Base-by-base conservation (phyloP, 106 monocot species). In the Dendrobium catenatum region DNA sequence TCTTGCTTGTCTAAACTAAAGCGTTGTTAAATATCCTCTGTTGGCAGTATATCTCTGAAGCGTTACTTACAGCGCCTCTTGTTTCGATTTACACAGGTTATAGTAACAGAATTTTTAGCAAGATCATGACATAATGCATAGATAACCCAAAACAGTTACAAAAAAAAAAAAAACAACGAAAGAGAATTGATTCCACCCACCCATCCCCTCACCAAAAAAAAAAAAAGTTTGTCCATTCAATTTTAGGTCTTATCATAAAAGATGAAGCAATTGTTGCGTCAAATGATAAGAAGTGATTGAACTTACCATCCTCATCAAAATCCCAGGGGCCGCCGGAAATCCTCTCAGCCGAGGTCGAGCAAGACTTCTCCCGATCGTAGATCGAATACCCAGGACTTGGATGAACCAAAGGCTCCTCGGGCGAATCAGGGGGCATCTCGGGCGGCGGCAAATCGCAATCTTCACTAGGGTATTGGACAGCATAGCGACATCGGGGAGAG, bases 401-500 rank as follows among this genome's bases (percentile, higher is more conserved):
- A 20, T 54, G 59, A 20, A 40, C 73, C 59, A 59, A 68, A 46
- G 72, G 47, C 66, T 13, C 37, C 46, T 76, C 49, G 13, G 15
- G n/a, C 24, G 76, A 51, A 51, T 13, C 51, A 15, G 51, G 48
- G 6, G 40, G 47, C 9, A n/a, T 46, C 46, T 0, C 18, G 10
- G 37, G 70, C 31, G 58, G 58, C 29, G 78, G 78, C 24, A 61
- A 61, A 9, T 55, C 55, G 58, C 18, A 16, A 33, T 7, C 26
- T 31, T 56, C 61, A 6, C 51, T 15, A 51, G 51, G 51, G 51
- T 51, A 51, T 51, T 51, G 51, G 15, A 10, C 51, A 13, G 51
- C 74, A 72, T 81, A 75, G 76, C 67, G 75, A 61, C 75, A 80
- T 76, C 54, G 20, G 26, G 84, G 42, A n/a, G 20, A 24, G 19